These are phyloP conservation scores for Xylariaceae sp. DNA, from an alignment of 2,329 filamentous ascomycete species.

Conservation along the genomic window DNA sequence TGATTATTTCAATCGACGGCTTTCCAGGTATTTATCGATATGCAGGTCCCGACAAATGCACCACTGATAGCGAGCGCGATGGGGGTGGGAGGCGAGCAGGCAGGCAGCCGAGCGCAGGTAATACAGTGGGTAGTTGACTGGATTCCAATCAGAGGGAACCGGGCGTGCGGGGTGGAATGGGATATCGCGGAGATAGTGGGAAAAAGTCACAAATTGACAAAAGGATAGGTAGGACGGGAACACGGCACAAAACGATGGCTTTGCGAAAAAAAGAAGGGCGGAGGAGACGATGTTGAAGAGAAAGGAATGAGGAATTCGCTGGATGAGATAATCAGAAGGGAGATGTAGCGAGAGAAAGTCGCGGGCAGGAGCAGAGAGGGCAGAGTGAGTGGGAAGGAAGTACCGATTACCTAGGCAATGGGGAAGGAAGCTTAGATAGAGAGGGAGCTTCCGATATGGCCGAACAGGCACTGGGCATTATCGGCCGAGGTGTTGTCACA, in stretches of 20 bases:
- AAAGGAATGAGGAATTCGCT: conserved; percentile 1
- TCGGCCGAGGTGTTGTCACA: neutral
- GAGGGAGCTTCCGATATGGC: conserved; percentile 18
- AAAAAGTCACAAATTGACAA: neutral
- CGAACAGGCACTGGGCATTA: conserved; percentile 7
- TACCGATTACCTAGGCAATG: neutral
- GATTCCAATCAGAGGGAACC: conserved; percentile 8
- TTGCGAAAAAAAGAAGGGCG: neutral
- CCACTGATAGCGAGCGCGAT: neutral
- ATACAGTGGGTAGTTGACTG: neutral
- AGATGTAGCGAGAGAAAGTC: neutral
- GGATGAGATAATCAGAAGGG: neutral
- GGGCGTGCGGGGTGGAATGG: conserved; percentile 9
- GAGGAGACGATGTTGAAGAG: neutral
- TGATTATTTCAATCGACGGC: neutral
- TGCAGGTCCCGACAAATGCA: neutral
- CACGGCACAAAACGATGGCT: neutral
- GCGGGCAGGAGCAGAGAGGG: neutral
- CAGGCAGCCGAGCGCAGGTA: neutral
- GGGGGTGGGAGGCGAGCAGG: neutral
- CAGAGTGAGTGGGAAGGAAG: neutral
- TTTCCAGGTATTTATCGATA: conserved; percentile 1
- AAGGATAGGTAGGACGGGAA: neutral
- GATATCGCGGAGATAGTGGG: neutral
- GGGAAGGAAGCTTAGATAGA: conserved; percentile 5